Base-by-base conservation (phyloP, 2,329 filamentous ascomycete species). In the Trichoderma asperellum region DNA sequence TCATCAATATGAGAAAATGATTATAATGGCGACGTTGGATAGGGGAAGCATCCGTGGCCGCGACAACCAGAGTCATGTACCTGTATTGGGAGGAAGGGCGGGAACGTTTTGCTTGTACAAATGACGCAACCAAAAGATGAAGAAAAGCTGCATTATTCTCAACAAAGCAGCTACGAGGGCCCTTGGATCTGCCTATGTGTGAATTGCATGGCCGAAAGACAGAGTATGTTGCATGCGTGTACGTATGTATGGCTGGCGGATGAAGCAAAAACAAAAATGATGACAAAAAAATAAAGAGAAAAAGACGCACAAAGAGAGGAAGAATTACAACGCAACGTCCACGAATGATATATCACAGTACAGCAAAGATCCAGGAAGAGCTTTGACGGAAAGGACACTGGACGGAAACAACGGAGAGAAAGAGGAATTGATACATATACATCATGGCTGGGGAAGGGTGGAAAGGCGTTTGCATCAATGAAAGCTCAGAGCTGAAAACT, bases 391-490 rank as follows among this genome's bases (percentile, higher is more conserved):
- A 57, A 53, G n/a, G 64, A 18, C 35, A 32, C 29, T 43, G 40
- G 52, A 16, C 40, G 35, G 56, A 32, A 43, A n/a, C 10, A 18
- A 43, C 5, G 40, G 40, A 43, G 40, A 56, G 57, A 56, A 37
- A 63, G 64, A 40, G 57, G 63, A 37, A 69, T 69, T 69, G 55
- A 68, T 60, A 70, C 66, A 68, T 71, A 65, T 71, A 71, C 69
- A 71, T 66, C 69, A 71, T 66, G 69, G 69, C 56, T 55, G 21
- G 52, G 69, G 67, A 34, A 55, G 69, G 69, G 53, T 43, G 59
- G 69, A 52, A 60, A 69, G 69, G 69, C 69, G 69, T 71, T 71
- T 69, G 61, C 69, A 66, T 71, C 68, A 61, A 68, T 61, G 61
- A 58, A 59, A 58, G 62, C 69, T 70, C 69, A 47, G 35, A 60